Evolutionary conservation across 805 yeast species (phyloP), one percentile per base, ranked within the genome.

Genomic region (Kazachstania bromeliacearum): DNA sequence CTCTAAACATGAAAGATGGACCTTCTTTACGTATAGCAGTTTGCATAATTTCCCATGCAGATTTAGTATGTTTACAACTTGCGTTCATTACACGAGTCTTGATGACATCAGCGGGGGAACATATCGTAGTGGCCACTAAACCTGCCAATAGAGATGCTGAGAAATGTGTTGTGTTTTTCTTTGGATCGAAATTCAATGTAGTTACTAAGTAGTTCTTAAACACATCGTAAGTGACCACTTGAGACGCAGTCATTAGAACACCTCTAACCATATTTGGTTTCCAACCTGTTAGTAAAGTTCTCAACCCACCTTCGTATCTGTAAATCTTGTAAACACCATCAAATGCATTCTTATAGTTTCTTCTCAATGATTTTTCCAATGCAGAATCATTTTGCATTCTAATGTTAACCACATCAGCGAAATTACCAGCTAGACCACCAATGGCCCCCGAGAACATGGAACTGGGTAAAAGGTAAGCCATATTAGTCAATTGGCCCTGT

Each of bases 21-120:
- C 95, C 95, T 59, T 85, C 95, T 9, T 50, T 62, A 43, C 67
- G 69, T 14, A 85, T 67, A 0, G 89, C 83, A 5, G 58, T 55
- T 1, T 46, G 45, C 41, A 84, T 56, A 30, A 81, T 75, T 2
- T 55, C 41, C 3, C 72, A 31, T 2, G 85, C 78, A 42, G 72
- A 61, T 35, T 64, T 64, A 41, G 67, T 64, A 33, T 48, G 41
- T 8, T 49, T 46, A 10, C 47, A 47, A 21, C 53, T 57, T 3
- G 67, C 72, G 59, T 82, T 79, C 95, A 85, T 85, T 40, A 85
- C 81, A 51, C 94, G 67, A 2, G 95, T 85, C 59, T 85, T 85
- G 33, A 85, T 77, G 3, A 85, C 95, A 59, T 85, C 95, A 7
- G 88, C 95, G 1, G 95, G 95, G 2, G 94, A 83, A 56, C 95